Evolutionary conservation across 305 asterid species (phyloP).

Genomic region (Solanum hybrid): DNA sequence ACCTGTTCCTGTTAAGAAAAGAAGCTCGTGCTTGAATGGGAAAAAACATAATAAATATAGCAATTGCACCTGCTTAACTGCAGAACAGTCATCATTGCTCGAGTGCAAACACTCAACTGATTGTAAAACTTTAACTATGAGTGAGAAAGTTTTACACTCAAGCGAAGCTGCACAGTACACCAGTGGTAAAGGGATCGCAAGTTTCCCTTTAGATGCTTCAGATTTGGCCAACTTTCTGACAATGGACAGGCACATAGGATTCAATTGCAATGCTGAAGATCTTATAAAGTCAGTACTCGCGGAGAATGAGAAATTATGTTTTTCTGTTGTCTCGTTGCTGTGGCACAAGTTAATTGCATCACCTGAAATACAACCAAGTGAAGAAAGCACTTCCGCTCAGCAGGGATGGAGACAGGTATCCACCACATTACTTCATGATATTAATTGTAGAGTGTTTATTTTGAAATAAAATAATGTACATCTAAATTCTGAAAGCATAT

Average conservation of each 20-base stretch:
- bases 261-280: constrained; percentile 71
- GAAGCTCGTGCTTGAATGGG: constrained; percentile 46
- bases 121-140: constrained; percentile 25
- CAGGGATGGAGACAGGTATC: constrained; percentile 99
- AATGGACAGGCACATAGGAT: constrained; percentile 85
- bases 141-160: constrained; percentile 26
- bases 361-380: constrained; percentile 85
- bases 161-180: constrained; percentile 26
- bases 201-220: constrained; percentile 72
- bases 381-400: constrained; percentile 94
- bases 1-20: constrained; percentile 48
- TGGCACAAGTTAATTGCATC: constrained; percentile 96
- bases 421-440: neutral
- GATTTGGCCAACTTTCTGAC: constrained; percentile 94
- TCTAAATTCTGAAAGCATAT: neutral
- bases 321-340: constrained; percentile 93
- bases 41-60: constrained; percentile 36
- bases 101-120: constrained; percentile 30
- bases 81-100: constrained; percentile 40
- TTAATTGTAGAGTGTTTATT: neutral
- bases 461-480: neutral
- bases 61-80: constrained; percentile 41
- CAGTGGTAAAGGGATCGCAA: constrained; percentile 45
- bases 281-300: constrained; percentile 69
- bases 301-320: constrained; percentile 84